Conservation (phyloP, 371 early-diverging fungal genomes). For the Cokeromyces recurvatus region DNA sequence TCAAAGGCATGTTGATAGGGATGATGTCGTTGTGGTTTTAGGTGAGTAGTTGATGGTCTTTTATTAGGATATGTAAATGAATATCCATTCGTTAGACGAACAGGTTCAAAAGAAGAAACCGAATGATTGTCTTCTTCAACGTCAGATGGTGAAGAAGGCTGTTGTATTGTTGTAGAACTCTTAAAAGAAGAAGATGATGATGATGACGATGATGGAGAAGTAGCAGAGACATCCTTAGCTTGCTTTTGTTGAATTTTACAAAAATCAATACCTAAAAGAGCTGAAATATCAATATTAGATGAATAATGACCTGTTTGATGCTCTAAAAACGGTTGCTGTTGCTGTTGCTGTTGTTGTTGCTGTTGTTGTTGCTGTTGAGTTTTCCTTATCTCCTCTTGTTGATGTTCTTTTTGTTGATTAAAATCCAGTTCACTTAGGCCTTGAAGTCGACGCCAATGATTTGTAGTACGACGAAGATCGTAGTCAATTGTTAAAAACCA, state of each 20-base stretch:
- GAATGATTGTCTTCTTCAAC: slow-evolving; percentile 7
- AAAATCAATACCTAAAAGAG: slow-evolving; percentile 20
- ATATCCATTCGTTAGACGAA: slow-evolving; percentile 18
- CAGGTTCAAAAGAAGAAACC: slow-evolving; percentile 15
- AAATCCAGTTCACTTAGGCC: slow-evolving; percentile 23
- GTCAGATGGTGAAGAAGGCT: slow-evolving; percentile 4
- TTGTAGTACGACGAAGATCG: slow-evolving; percentile 32
- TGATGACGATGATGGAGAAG: slow-evolving; percentile 10
- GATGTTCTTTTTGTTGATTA: slow-evolving; percentile 17
- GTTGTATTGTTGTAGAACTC: background rate
- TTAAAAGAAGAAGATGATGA: slow-evolving; percentile 13
- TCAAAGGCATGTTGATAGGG: slow-evolving; percentile 10
- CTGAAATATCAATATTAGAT: slow-evolving; percentile 11
- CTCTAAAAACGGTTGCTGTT: slow-evolving; percentile 7
- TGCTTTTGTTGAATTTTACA: slow-evolving; percentile 11
- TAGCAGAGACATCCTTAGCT: background rate
- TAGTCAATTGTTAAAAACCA: slow-evolving; percentile 52
- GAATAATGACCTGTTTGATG: background rate
- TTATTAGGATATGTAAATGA: slow-evolving; percentile 7
- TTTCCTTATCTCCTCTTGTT: slow-evolving; percentile 1
- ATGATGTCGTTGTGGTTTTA: slow-evolving; percentile 11
- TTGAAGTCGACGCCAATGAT: slow-evolving; percentile 30
- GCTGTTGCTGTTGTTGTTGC: background rate
- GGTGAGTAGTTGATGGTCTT: slow-evolving; percentile 1
- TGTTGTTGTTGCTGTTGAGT: background rate